These are phyloP conservation scores for Plasmodium berghei DNA, from an alignment of 169 alveolate genomes.

Conservation along the genomic window DNA sequence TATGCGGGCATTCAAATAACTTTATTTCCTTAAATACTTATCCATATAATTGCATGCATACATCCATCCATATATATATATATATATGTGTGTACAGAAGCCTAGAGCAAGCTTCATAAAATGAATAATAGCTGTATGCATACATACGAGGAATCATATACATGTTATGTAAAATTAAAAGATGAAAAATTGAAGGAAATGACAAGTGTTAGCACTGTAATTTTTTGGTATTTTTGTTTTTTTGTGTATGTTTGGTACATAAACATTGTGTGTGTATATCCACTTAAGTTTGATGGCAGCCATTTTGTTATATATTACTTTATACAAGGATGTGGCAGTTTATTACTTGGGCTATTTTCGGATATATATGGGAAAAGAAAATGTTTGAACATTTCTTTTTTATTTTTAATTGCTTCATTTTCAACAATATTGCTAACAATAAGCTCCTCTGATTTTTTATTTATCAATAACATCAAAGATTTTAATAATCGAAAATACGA, in stretches of 20 bases:
- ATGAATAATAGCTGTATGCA: no score
- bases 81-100: no score
- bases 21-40: no score
- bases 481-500: neutral
- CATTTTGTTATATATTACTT: slow-evolving; percentile 11
- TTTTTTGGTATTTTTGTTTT: slow-evolving; percentile 15
- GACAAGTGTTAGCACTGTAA: slow-evolving; percentile 1
- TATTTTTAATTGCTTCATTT: neutral
- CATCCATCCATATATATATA: no score
- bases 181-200: neutral
- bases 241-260: slow-evolving; percentile 28
- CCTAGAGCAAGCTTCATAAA: no score
- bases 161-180: neutral
- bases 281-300: slow-evolving; percentile 6
- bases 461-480: neutral
- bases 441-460: slow-evolving; percentile 4
- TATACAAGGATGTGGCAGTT: slow-evolving; percentile 42
- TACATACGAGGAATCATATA: no score
- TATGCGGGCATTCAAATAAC: no score
- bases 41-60: no score
- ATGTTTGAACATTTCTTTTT: slow-evolving; percentile 25
- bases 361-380: slow-evolving; percentile 42
- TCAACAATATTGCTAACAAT: neutral
- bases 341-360: slow-evolving; percentile 19
- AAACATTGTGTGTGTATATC: slow-evolving; percentile 22